These are phyloP conservation scores for Paecilomyces sp. DNA, from an alignment of 2,329 filamentous ascomycete species.

Conservation along the genomic window DNA sequence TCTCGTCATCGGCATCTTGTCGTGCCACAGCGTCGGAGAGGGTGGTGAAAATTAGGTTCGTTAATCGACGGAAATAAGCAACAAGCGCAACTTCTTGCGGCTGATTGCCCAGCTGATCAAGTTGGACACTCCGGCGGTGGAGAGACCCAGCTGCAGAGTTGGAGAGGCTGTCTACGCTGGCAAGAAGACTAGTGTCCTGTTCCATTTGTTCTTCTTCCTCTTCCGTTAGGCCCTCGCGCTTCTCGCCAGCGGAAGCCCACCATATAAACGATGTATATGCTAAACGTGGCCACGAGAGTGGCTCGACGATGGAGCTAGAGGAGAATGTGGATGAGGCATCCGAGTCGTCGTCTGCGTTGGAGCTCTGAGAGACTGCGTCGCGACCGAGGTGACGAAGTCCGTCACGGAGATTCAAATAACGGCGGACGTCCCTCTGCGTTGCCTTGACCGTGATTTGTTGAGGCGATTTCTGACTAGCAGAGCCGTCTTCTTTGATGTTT, in stretches of 20 bases:
- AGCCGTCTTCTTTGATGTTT: slow-evolving; percentile 52
- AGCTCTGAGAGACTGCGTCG: slow-evolving; percentile 17
- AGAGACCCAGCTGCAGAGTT: slow-evolving; percentile 16
- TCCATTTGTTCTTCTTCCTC: slow-evolving; percentile 45
- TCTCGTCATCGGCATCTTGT: slow-evolving; percentile 16
- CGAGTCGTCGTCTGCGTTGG: slow-evolving; percentile 27
- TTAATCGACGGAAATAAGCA: slow-evolving; percentile 44
- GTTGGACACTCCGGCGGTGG: slow-evolving; percentile 18
- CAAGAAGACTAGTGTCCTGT: slow-evolving; percentile 36
- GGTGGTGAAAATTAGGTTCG: slow-evolving; percentile 38
- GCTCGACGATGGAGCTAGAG: slow-evolving; percentile 44
- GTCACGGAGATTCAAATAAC: slow-evolving; percentile 63
- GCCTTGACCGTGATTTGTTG: slow-evolving; percentile 55
- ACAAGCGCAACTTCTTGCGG: slow-evolving; percentile 42
- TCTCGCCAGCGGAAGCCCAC: slow-evolving; percentile 61
- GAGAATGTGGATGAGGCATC: slow-evolving; percentile 36
- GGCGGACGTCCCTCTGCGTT: slow-evolving; percentile 80
- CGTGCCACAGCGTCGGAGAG: slow-evolving; percentile 36
- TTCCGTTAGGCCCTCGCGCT: slow-evolving; percentile 46
- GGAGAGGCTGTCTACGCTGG: slow-evolving; percentile 27
- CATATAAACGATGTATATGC: slow-evolving; percentile 59
- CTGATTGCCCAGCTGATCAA: slow-evolving; percentile 22
- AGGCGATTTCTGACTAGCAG: slow-evolving; percentile 37
- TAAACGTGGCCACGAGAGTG: slow-evolving; percentile 52
- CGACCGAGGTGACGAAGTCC: slow-evolving; percentile 44